phyloP scores from a whole-genome alignment of 2,329 filamentous ascomycete species.

The Tolypocladium inflatum region DNA sequence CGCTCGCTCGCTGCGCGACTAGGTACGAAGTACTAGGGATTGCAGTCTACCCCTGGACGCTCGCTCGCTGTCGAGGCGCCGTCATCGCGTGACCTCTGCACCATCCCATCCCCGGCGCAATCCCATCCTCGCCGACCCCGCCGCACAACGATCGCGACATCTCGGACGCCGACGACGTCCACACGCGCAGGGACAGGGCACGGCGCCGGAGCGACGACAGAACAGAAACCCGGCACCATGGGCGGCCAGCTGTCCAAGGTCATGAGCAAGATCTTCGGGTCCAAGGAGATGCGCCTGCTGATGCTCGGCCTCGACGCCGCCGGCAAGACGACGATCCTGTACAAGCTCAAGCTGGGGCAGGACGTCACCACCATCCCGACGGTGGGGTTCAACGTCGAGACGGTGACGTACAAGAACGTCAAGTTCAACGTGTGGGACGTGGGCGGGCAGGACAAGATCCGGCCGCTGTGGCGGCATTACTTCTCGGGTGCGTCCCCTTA shows the following conservation, averaged over 20 bases:
- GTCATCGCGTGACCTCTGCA: not conserved
- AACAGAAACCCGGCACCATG: no score
- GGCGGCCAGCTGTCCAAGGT: conserved; percentile 90
- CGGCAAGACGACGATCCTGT: conserved; percentile 97
- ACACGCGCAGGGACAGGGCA: no score
- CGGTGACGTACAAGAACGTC: conserved; percentile 97
- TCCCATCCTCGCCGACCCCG: not conserved
- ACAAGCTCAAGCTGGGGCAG: conserved; percentile 97
- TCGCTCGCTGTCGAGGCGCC: not conserved
- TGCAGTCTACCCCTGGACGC: not conserved
- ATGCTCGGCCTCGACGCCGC: conserved; percentile 98
- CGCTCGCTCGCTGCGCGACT: no score
- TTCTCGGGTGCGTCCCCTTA: conserved; percentile 57
- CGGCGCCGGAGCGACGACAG: no score
- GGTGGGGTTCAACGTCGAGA: conserved; percentile 98
- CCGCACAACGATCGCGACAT: not conserved
- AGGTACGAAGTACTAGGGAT: not conserved
- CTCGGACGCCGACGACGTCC: not conserved
- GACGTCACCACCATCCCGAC: conserved; percentile 98
- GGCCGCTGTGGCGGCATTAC: conserved; percentile 95
- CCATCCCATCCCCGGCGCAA: not conserved
- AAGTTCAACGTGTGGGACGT: conserved; percentile 99
- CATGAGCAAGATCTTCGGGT: conserved; percentile 98
- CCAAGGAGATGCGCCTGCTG: conserved; percentile 96
- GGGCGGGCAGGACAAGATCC: conserved; percentile 97